Percentiles rank a stretch among this genome's conserved stretches.
These are phyloP conservation scores for Yarrowia galli DNA, from an alignment of 1,139 yeast genomes.

Conservation along the genomic window DNA sequence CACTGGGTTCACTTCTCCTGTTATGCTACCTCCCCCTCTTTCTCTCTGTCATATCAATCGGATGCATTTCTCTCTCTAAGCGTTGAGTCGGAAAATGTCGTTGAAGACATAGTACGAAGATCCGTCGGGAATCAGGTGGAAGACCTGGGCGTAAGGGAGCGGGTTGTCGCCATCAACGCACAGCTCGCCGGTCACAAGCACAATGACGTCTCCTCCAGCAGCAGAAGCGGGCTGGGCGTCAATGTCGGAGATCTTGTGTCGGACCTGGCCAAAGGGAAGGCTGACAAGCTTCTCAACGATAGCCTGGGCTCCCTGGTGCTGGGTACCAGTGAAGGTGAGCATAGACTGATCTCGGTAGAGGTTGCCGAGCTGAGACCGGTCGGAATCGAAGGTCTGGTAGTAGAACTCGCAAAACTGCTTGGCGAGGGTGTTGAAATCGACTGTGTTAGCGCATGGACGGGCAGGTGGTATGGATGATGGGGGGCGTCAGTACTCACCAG, in stretches of 20 bases:
- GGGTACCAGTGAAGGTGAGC: conserved; percentile 95
- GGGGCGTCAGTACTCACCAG: conserved; percentile 40
- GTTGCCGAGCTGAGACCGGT: conserved; percentile 91
- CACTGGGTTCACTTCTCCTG: too few relatives aligned
- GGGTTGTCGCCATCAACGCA: conserved; percentile 93
- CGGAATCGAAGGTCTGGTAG: conserved; percentile 93
- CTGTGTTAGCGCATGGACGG: conserved; percentile 40
- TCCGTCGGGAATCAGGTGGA: conserved; percentile 94
- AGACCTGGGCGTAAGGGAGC: conserved; percentile 95
- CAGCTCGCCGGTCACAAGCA: conserved; percentile 97
- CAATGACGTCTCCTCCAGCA: conserved; percentile 84
- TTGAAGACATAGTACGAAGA: conserved; percentile 91
- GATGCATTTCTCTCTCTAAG: conserved; percentile 19
- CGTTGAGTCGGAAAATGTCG: conserved; percentile 85
- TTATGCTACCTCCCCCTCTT: too few relatives aligned
- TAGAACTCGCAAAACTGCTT: conserved; percentile 90
- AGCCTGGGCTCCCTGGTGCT: conserved; percentile 90
- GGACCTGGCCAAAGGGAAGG: conserved; percentile 90
- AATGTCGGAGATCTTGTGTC: conserved; percentile 89
- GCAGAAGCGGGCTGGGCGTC: conserved; percentile 99
- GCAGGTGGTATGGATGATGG: neutral
- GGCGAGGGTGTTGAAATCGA: conserved; percentile 49
- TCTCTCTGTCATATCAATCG: neutral
- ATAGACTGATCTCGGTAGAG: conserved; percentile 95
- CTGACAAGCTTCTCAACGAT: conserved; percentile 89